Evolutionary conservation across 169 alveolate species (phyloP), one percentile per base, ranked within the genome.

Genomic region (Plasmodium chabaudi): DNA sequence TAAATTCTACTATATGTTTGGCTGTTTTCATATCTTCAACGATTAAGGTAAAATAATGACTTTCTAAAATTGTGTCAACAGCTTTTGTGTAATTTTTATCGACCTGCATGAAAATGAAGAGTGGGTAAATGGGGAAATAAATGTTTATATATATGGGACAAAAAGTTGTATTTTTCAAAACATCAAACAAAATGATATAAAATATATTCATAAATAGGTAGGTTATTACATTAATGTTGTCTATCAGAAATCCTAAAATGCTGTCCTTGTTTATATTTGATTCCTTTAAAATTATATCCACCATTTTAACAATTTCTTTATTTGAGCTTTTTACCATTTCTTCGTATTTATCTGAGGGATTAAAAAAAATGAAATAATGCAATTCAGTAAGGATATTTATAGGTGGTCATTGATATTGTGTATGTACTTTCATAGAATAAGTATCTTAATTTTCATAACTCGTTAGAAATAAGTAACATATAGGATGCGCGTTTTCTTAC

Each of bases 1-100:
- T 79, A 79, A 79, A 79, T 55, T 79, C 89, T 12, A 79, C 79
- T 64, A 79, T 79, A 21, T 79, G 34, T 79, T 79, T 79, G 1
- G 89, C 89, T 56, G 89, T 79, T 25, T 79, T 25, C 89, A 79
- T 79, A 71, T 79, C 89, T 44, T 79, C 67, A 13, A 79, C 89
- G 46, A 79, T 79, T 56, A 79, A 60, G 9, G 89, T 79, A 47
- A 79, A 79, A 47, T 79, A 79, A 34, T 79, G 89, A 9, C 68
- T 79, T 56, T 79, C 89, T 59, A 79, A 57, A 10, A 79, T 63
- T 15, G 75, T 79, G 47, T 79, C 89, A 56, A 79, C 82, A 61
- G 89, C 89, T 42, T 79, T 79, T 10, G 47, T 71, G 51, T 79
- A 79, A 15, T 77, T 79, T 27, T 79, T 79, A 21, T 79, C 89